Base-by-base conservation (phyloP, 352 stramenopile genomes). In the Plasmopara muralis region DNA sequence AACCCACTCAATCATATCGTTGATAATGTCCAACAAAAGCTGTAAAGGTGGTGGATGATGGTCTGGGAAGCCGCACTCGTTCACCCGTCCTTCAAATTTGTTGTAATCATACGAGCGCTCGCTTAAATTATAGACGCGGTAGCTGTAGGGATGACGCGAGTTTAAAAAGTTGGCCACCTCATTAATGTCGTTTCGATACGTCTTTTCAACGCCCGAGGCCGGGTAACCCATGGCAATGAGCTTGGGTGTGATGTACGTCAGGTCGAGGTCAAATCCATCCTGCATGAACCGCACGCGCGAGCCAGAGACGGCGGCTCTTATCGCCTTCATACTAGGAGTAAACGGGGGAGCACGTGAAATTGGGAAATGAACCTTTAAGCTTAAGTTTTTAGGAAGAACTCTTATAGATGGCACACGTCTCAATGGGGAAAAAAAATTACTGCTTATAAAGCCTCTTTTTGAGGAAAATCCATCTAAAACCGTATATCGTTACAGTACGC, bases 221-320 rank as follows among this genome's bases (percentile, higher is more conserved):
- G 83, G 83, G 57, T 91, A 93, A 0, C 77, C 80, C 80, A 93
- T 91, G 51, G 83, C 83, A 37, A 93, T 72, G 49, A 93, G 71
- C 31, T 70, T 72, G 25, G 66, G 66, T n/a, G 76, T 83, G 68
- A 93, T 91, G 64, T 91, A 91, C 31, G 83, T 93, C 42, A 93
- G 66, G 64, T 93, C 83, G 30, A 93, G 64, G 62, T 93, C 78
- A 63, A 74, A 90, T 1, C 83, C 83, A 52, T 91, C 77, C 55
- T 90, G 73, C 60, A 74, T 86, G 74, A 87, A 90, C 46, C 83
- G 79, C 64, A 89, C 74, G 47, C 83, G 83, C 47, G 83, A 87
- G 64, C 83, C 83, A 1, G 83, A 93, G 10, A 93, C 79, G 44
- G 62, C 69, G 16, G 80, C 77, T 43, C 83, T 79, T 44, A 93